Evolutionary conservation across 805 yeast genomes (phyloP).

Genomic region (Candida palmyrensis): DNA sequence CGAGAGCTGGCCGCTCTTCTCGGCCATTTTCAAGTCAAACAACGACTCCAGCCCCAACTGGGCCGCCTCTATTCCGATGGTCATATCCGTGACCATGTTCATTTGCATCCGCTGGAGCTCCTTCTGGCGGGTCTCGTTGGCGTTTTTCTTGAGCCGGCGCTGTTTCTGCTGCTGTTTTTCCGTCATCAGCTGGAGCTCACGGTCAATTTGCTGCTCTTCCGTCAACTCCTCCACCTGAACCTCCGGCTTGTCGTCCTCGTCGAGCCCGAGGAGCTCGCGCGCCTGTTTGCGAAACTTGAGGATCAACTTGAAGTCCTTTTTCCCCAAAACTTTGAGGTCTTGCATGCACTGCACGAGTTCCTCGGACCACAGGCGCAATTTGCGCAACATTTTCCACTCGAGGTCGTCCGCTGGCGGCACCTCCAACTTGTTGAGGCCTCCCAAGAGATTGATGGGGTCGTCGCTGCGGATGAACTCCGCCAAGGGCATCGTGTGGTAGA

Average conservation of each 20-base stretch:
- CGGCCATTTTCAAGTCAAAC: constrained; percentile 81
- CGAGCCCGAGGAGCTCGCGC: constrained; percentile 68
- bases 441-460: constrained; percentile 80
- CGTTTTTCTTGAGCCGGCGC: constrained; percentile 78
- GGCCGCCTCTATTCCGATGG: constrained; percentile 91
- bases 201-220: constrained; percentile 86
- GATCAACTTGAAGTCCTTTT: constrained; percentile 82
- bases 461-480: constrained; percentile 78
- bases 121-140: constrained; percentile 79
- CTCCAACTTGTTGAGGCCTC: constrained; percentile 61
- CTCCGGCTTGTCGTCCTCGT: constrained; percentile 49
- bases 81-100: constrained; percentile 91
- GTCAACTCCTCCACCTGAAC: constrained; percentile 67
- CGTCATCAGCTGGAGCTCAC: constrained; percentile 71
- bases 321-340: constrained; percentile 91
- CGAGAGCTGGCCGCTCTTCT: constrained; percentile 76
- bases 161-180: constrained; percentile 63
- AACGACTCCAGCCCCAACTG: constrained; percentile 70
- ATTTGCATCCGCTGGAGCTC: constrained; percentile 89
- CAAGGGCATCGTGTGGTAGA: constrained; percentile 66
- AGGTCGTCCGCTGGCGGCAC: constrained; percentile 52
- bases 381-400: constrained; percentile 68
- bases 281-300: constrained; percentile 88
- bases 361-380: constrained; percentile 68
- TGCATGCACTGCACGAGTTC: constrained; percentile 81